Percentiles rank a stretch among this genome's conserved stretches.
phyloP scores from a whole-genome alignment of 306 rosid species.

The Biancaea sappan region DNA sequence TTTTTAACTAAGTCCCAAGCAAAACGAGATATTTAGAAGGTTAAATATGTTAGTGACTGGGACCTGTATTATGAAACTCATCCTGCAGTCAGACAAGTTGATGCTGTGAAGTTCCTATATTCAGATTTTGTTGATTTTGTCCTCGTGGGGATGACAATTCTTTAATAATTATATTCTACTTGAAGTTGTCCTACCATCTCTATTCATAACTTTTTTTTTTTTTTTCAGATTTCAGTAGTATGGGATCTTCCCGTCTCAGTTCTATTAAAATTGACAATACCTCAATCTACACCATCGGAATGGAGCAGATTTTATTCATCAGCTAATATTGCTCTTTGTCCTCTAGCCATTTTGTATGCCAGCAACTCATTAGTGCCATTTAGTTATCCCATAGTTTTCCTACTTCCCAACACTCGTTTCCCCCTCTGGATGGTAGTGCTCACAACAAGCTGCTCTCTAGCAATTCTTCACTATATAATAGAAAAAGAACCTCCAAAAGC shows the following conservation, averaged over 20 bases:
- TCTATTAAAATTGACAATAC: conserved; percentile 82
- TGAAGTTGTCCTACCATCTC: conserved; percentile 34
- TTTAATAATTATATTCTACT: conserved; percentile 24
- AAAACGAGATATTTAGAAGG: neutral
- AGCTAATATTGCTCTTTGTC: conserved; percentile 86
- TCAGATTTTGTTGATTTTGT: neutral
- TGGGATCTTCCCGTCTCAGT: conserved; percentile 75
- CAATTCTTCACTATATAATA: conserved; percentile 63
- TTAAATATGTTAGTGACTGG: neutral
- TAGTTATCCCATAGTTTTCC: conserved; percentile 74
- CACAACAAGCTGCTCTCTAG: conserved; percentile 74
- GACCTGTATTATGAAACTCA: neutral
- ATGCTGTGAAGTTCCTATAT: neutral
- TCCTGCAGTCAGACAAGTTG: neutral
- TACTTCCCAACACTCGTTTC: conserved; percentile 69
- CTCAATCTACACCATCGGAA: conserved; percentile 70
- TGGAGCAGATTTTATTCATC: conserved; percentile 88
- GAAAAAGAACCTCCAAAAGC: conserved; percentile 89
- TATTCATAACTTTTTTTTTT: conserved; percentile 27
- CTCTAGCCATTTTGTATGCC: conserved; percentile 71
- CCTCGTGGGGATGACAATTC: neutral
- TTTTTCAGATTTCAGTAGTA: conserved; percentile 58
- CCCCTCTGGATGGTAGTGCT: conserved; percentile 89
- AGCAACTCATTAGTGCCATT: conserved; percentile 76
- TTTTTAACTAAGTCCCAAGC: neutral